phyloP scores from a whole-genome alignment of 2,329 filamentous ascomycete genomes.

The Xylariaceae sp. region DNA sequence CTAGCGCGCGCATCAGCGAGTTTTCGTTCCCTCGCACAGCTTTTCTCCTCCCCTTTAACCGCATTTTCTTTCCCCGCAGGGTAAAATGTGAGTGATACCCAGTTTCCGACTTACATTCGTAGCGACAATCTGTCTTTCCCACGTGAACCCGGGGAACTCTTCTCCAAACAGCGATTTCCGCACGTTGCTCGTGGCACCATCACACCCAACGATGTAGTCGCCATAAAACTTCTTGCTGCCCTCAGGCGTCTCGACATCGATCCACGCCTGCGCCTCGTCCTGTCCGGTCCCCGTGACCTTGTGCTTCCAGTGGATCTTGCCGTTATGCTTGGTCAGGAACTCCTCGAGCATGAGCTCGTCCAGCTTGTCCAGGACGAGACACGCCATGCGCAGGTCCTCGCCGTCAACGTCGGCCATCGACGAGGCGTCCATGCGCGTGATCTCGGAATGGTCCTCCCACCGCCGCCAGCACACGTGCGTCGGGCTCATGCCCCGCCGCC shows the following conservation, averaged over 20 bases:
- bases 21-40: background rate
- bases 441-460: slow-evolving; percentile 43
- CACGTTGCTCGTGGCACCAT: slow-evolving; percentile 59
- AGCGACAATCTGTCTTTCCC: slow-evolving; percentile 66
- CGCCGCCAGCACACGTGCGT: slow-evolving; percentile 50
- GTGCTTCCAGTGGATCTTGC: slow-evolving; percentile 53
- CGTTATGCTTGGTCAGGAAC: slow-evolving; percentile 44
- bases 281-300: slow-evolving; percentile 55
- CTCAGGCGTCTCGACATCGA: slow-evolving; percentile 49
- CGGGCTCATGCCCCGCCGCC: slow-evolving; percentile 47
- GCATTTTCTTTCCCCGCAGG: background rate
- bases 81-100: background rate
- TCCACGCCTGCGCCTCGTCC: slow-evolving; percentile 53
- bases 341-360: slow-evolving; percentile 53
- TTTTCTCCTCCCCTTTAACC: background rate
- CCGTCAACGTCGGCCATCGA: slow-evolving; percentile 47
- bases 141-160: slow-evolving; percentile 66
- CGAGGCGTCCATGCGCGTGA: slow-evolving; percentile 47
- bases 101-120: slow-evolving; percentile 58
- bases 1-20: slow-evolving; percentile 45
- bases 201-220: slow-evolving; percentile 64
- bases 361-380: slow-evolving; percentile 51
- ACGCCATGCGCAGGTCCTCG: slow-evolving; percentile 49
- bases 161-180: slow-evolving; percentile 58
- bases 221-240: slow-evolving; percentile 48